Percentiles rank a stretch among this genome's conserved stretches.
Conservation (phyloP, 306 rosid species). For the Cicer yamashitae region DNA sequence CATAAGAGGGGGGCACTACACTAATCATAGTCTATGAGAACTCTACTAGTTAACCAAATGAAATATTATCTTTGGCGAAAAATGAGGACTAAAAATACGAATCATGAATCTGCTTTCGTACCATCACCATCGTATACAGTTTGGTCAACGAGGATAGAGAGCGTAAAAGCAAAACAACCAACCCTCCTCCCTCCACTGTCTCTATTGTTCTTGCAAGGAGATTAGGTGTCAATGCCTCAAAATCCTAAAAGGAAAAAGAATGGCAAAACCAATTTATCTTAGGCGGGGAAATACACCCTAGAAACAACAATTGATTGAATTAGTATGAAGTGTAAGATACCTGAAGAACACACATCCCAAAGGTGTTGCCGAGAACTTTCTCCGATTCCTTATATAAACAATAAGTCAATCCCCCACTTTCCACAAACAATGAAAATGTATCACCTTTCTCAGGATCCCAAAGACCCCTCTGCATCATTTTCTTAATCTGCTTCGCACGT, state of each 20-base stretch:
- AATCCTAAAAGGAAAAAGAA: slow-evolving; percentile 66
- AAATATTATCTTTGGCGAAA: not conserved
- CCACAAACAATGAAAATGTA: slow-evolving; percentile 76
- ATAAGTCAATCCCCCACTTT: slow-evolving; percentile 74
- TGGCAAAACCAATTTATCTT: slow-evolving; percentile 28
- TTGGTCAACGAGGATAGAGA: slow-evolving; percentile 87
- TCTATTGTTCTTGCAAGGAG: slow-evolving; percentile 93
- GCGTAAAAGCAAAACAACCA: slow-evolving; percentile 75
- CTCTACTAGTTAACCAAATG: slow-evolving; percentile 20
- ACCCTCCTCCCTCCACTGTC: slow-evolving; percentile 99
- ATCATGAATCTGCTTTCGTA: slow-evolving; percentile 49
- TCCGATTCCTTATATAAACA: slow-evolving; percentile 87
- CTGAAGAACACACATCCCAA: slow-evolving; percentile 97
- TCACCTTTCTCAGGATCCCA: slow-evolving; percentile 86
- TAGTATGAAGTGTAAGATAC: slow-evolving; percentile 47
- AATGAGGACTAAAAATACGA: slow-evolving; percentile 1
- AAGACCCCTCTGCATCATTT: slow-evolving; percentile 75
- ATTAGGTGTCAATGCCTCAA: slow-evolving; percentile 94
- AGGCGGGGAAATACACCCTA: not conserved
- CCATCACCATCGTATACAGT: slow-evolving; percentile 98
- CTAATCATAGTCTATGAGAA: not conserved
- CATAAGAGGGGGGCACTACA: not conserved
- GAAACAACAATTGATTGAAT: slow-evolving; percentile 30
- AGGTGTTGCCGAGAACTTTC: slow-evolving; percentile 87
- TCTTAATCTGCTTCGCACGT: slow-evolving; percentile 80